Evolutionary conservation across 345 rosid genomes (phyloP).

Genomic region (Salix exigua): DNA sequence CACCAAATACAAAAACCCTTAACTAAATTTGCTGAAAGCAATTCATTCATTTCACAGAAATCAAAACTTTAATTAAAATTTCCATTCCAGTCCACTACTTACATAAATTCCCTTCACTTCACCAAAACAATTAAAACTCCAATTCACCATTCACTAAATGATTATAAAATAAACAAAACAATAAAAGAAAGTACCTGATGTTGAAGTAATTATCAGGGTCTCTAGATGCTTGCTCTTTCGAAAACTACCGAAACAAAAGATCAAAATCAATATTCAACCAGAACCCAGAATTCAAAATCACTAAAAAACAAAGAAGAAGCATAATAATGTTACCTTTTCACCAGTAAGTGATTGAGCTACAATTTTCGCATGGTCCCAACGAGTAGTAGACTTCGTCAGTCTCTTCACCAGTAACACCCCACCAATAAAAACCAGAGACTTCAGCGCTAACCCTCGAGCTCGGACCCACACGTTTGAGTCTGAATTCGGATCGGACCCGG

Average conservation of each 20-base stretch:
- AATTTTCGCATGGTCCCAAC: constrained; percentile 79
- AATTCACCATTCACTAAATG: background rate
- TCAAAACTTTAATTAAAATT: background rate
- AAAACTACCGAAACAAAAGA: constrained; percentile 41
- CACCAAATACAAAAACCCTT: constrained; percentile 6
- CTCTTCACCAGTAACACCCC: constrained; percentile 74
- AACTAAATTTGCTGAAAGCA: background rate
- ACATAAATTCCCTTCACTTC: too few relatives aligned
- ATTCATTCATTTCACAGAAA: background rate
- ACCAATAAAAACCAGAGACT: constrained; percentile 69
- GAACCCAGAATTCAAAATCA: background rate
- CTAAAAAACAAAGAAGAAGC: background rate
- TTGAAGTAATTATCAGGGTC: constrained; percentile 90
- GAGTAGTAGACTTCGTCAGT: constrained; percentile 88
- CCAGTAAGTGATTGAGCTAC: constrained; percentile 78
- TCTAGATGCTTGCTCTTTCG: constrained; percentile 82
- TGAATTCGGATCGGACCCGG: constrained; percentile 32
- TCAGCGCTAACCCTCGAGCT: constrained; percentile 62
- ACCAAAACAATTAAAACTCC: background rate
- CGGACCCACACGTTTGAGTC: constrained; percentile 70
- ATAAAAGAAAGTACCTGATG: constrained; percentile 48
- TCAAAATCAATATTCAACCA: background rate
- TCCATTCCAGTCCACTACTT: too few relatives aligned
- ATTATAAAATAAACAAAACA: background rate
- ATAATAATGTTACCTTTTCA: constrained; percentile 49